These are phyloP conservation scores for Venustampulla echinocandica DNA, from an alignment of 495 filamentous ascomycete species.

Conservation along the genomic window DNA sequence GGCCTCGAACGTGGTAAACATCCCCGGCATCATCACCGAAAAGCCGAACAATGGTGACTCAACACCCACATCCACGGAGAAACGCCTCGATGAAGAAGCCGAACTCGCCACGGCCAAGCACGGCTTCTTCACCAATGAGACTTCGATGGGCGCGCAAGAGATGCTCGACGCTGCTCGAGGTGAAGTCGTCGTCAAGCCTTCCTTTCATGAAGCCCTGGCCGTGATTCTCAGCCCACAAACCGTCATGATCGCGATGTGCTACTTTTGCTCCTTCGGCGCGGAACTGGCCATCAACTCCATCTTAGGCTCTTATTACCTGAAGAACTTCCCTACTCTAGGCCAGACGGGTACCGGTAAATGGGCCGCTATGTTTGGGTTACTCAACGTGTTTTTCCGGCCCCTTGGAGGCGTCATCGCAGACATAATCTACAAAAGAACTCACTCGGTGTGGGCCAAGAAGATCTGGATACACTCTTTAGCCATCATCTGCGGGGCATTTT, in stretches of 20 bases:
- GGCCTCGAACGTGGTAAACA: slow-evolving; percentile 28
- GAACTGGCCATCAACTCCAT: slow-evolving; percentile 83
- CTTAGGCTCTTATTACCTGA: slow-evolving; percentile 68
- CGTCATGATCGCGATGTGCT: slow-evolving; percentile 57
- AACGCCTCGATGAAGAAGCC: slow-evolving; percentile 22
- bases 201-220: slow-evolving; percentile 45
- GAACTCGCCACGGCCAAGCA: slow-evolving; percentile 26
- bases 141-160: slow-evolving; percentile 43
- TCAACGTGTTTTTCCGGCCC: slow-evolving; percentile 72
- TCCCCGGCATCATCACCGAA: slow-evolving; percentile 23
- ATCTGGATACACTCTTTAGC: slow-evolving; percentile 54
- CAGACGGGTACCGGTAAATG: slow-evolving; percentile 67
- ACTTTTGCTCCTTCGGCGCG: slow-evolving; percentile 78
- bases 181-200: slow-evolving; percentile 59
- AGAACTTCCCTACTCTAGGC: slow-evolving; percentile 64
- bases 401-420: slow-evolving; percentile 67
- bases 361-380: slow-evolving; percentile 86
- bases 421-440: slow-evolving; percentile 51
- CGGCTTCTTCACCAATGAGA: slow-evolving; percentile 38
- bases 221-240: slow-evolving; percentile 61
- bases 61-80: slow-evolving; percentile 29
- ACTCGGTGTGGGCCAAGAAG: slow-evolving; percentile 69
- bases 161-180: slow-evolving; percentile 49
- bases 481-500: slow-evolving; percentile 54
- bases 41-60: slow-evolving; percentile 30